phyloP scores from a whole-genome alignment of 2,329 filamentous ascomycete genomes.

The Nothomitra cinnamomea region DNA sequence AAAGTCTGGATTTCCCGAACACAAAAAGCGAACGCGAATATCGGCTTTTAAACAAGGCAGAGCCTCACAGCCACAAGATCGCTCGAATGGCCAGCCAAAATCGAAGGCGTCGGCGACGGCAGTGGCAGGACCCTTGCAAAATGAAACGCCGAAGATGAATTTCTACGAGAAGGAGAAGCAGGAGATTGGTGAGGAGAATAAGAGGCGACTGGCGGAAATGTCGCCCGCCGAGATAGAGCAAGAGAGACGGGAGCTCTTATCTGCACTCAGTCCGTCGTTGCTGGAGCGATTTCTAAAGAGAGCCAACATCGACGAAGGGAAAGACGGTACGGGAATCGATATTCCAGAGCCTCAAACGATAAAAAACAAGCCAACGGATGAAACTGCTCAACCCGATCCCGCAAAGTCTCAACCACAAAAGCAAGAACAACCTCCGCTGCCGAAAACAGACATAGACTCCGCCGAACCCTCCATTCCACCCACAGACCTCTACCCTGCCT shows the following conservation, averaged over 20 bases:
- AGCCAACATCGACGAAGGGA: slow-evolving; percentile 54
- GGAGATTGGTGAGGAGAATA: slow-evolving; percentile 73
- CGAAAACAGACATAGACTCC: slow-evolving; percentile 1
- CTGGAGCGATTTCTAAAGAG: slow-evolving; percentile 61
- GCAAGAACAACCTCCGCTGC: neutral
- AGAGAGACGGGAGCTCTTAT: slow-evolving; percentile 65
- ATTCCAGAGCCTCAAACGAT: neutral
- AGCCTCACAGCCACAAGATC: slow-evolving; percentile 8
- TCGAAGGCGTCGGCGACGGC: slow-evolving; percentile 8
- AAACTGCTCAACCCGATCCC: neutral
- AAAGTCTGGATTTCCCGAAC: slow-evolving; percentile 68
- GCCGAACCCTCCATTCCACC: slow-evolving; percentile 20
- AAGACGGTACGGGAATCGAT: slow-evolving; percentile 4
- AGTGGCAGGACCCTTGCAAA: slow-evolving; percentile 12
- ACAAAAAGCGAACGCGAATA: slow-evolving; percentile 55
- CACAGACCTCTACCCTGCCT: slow-evolving; percentile 19
- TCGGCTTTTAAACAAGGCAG: slow-evolving; percentile 69
- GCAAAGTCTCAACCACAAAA: neutral
- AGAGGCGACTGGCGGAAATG: slow-evolving; percentile 57
- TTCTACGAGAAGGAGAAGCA: slow-evolving; percentile 41
- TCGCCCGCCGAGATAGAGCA: slow-evolving; percentile 63
- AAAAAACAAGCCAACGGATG: neutral
- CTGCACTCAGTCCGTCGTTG: slow-evolving; percentile 55
- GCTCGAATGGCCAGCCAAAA: neutral
- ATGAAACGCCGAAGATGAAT: slow-evolving; percentile 12